These are phyloP conservation scores for Microascus cirrosus DNA, from an alignment of 2,329 filamentous ascomycete species.

Conservation along the genomic window DNA sequence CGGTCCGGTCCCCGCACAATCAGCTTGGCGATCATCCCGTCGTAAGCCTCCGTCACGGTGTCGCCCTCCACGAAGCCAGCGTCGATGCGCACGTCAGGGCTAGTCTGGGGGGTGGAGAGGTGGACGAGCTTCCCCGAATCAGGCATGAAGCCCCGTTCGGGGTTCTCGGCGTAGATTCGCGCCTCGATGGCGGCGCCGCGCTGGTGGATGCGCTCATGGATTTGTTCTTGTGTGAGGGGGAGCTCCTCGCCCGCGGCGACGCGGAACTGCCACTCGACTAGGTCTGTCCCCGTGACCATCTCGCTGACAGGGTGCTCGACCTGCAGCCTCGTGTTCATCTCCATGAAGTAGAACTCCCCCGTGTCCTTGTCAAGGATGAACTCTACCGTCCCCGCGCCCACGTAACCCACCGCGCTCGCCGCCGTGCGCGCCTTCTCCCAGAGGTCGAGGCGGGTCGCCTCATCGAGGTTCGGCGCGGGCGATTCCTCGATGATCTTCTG, in stretches of 20 bases:
- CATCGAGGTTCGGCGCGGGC: slow-evolving; percentile 59
- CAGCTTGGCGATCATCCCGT: slow-evolving; percentile 97
- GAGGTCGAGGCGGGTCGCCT: slow-evolving; percentile 45
- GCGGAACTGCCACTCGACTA: slow-evolving; percentile 95
- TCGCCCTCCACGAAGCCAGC: slow-evolving; percentile 88
- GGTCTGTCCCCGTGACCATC: slow-evolving; percentile 57
- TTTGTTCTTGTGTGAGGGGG: slow-evolving; percentile 45
- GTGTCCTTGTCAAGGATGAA: slow-evolving; percentile 80
- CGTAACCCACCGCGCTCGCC: slow-evolving; percentile 69
- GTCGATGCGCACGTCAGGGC: slow-evolving; percentile 75
- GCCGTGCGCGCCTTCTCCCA: slow-evolving; percentile 57
- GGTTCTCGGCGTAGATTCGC: slow-evolving; percentile 92
- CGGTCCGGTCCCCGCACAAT: slow-evolving; percentile 78
- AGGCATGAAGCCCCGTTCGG: slow-evolving; percentile 82
- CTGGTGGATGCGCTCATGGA: slow-evolving; percentile 63
- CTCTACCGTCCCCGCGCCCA: slow-evolving; percentile 82
- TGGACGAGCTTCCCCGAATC: slow-evolving; percentile 85
- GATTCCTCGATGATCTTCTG: slow-evolving; percentile 90
- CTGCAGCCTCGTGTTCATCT: slow-evolving; percentile 81
- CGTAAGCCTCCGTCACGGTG: slow-evolving; percentile 87
- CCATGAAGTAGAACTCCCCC: slow-evolving; percentile 72
- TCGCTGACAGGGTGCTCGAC: slow-evolving; percentile 91
- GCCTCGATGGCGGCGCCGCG: slow-evolving; percentile 89
- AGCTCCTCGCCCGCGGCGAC: slow-evolving; percentile 48
- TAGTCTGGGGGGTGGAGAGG: slow-evolving; percentile 59